These are phyloP conservation scores for Capsicum baccatum DNA, from an alignment of 257 asterid genomes.

Conservation along the genomic window DNA sequence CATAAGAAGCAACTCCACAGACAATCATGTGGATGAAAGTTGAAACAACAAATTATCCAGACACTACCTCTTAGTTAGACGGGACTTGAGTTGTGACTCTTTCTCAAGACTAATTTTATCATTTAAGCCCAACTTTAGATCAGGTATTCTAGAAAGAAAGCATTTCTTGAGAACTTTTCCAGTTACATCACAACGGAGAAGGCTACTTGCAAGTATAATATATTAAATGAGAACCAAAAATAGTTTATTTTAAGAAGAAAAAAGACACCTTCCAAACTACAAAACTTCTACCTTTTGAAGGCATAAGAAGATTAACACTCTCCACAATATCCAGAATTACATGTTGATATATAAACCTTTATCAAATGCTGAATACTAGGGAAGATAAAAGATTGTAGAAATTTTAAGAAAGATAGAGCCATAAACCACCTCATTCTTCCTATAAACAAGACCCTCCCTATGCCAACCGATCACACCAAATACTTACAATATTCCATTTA, in stretches of 20 bases:
- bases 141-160: conserved; percentile 99
- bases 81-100: conserved; percentile 95
- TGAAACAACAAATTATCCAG: neutral
- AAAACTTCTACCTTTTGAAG: conserved; percentile 76
- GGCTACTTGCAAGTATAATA: conserved; percentile 69
- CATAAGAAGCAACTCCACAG: neutral
- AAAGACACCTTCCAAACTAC: conserved; percentile 6
- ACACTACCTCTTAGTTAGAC: conserved; percentile 87
- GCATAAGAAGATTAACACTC: conserved; percentile 98
- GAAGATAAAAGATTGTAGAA: conserved; percentile 7
- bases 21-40: neutral
- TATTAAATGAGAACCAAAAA: conserved; percentile 29
- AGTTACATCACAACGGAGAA: conserved; percentile 95
- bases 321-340: conserved; percentile 99
- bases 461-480: conserved; percentile 99
- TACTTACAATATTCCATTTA: conserved; percentile 97
- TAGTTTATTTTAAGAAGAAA: neutral
- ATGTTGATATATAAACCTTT: conserved; percentile 44
- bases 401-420: neutral
- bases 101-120: conserved; percentile 99
- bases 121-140: conserved; percentile 95
- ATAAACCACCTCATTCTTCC: conserved; percentile 88
- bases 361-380: neutral
- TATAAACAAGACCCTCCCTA: conserved; percentile 92
- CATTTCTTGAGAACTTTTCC: conserved; percentile 98